A percentile compares a stretch with the other conserved stretches of the same genome.
These are phyloP conservation scores for Protomyces arabidopsidicola DNA, from an alignment of 1,139 yeast genomes.

Conservation along the genomic window DNA sequence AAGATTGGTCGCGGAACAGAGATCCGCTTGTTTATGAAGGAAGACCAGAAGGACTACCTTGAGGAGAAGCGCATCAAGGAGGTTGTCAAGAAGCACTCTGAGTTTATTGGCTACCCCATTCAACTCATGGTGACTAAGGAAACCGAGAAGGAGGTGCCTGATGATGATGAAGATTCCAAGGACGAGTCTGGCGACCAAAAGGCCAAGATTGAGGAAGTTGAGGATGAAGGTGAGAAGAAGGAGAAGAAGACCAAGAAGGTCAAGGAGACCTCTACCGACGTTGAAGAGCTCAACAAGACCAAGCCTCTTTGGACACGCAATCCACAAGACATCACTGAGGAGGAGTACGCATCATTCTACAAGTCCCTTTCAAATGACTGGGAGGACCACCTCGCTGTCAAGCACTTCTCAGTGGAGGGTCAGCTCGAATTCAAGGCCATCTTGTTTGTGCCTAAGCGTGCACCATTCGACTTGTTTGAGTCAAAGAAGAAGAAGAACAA, in stretches of 20 bases:
- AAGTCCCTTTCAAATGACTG: constrained; percentile 98
- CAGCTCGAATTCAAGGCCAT: constrained; percentile 99
- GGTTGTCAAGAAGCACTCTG: constrained; percentile 99
- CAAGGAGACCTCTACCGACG: constrained; percentile 79
- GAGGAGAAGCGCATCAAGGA: constrained; percentile 99
- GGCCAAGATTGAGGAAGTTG: constrained; percentile 63
- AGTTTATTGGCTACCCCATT: constrained; percentile 98
- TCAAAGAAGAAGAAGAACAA: constrained; percentile 97
- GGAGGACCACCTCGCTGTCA: constrained; percentile 99
- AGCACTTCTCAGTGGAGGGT: constrained; percentile 99
- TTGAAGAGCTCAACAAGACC: constrained; percentile 97
- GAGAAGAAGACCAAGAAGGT: constrained; percentile 69
- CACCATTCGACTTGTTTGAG: constrained; percentile 98
- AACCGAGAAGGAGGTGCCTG: constrained; percentile 89
- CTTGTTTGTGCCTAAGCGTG: constrained; percentile 96
- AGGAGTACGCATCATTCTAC: constrained; percentile 98
- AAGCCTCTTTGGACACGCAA: constrained; percentile 99
- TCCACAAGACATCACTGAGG: constrained; percentile 96
- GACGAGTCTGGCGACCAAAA: constrained; percentile 56
- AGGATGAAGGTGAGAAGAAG: constrained; percentile 59
- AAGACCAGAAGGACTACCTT: constrained; percentile 96
- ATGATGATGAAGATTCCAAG: constrained; percentile 51
- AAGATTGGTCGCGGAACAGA: constrained; percentile 86
- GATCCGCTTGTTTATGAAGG: constrained; percentile 94
- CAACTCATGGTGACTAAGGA: constrained; percentile 98